Evolutionary conservation across 2,329 filamentous ascomycete species (phyloP).

Genomic region (Polytolypa hystricis): DNA sequence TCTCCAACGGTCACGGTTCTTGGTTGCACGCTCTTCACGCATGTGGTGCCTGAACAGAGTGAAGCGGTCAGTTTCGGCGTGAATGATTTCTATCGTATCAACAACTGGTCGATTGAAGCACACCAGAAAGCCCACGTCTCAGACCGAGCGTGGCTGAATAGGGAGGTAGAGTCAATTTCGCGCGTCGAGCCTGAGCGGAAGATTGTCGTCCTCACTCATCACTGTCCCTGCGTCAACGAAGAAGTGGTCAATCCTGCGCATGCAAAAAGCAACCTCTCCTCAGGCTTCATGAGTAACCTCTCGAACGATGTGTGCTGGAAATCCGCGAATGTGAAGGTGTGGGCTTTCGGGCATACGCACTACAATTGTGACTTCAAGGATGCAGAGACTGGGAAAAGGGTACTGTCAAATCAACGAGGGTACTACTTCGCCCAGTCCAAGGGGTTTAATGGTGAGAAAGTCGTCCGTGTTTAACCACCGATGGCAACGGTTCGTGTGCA

Average conservation of each 20-base stretch:
- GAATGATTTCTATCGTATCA: slow-evolving; percentile 44
- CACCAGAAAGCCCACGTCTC: slow-evolving; percentile 22
- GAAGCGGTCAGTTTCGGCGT: slow-evolving; percentile 33
- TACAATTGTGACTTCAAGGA: slow-evolving; percentile 30
- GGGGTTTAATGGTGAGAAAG: slow-evolving; percentile 20
- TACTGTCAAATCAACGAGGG: slow-evolving; percentile 24
- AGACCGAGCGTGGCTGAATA: slow-evolving; percentile 31
- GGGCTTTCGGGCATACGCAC: slow-evolving; percentile 42
- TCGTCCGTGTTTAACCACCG: slow-evolving; percentile 27
- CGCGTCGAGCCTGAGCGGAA: slow-evolving; percentile 21
- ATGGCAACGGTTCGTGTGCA: too few relatives aligned
- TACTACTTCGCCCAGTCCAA: slow-evolving; percentile 16
- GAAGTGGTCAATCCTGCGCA: slow-evolving; percentile 22
- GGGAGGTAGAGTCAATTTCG: slow-evolving; percentile 22
- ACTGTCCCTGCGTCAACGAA: slow-evolving; percentile 22
- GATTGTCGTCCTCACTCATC: slow-evolving; percentile 31
- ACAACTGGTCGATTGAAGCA: slow-evolving; percentile 23
- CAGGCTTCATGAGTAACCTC: slow-evolving; percentile 36
- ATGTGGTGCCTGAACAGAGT: slow-evolving; percentile 28
- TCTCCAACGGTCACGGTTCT: slow-evolving; percentile 29
- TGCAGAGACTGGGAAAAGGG: slow-evolving; percentile 8
- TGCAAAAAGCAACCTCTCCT: slow-evolving; percentile 21
- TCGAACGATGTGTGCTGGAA: slow-evolving; percentile 28
- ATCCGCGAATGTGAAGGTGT: slow-evolving; percentile 27
- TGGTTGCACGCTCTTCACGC: slow-evolving; percentile 42